Base-by-base conservation (phyloP, 2,329 filamentous ascomycete genomes). In the Cordyceps farinosa region DNA sequence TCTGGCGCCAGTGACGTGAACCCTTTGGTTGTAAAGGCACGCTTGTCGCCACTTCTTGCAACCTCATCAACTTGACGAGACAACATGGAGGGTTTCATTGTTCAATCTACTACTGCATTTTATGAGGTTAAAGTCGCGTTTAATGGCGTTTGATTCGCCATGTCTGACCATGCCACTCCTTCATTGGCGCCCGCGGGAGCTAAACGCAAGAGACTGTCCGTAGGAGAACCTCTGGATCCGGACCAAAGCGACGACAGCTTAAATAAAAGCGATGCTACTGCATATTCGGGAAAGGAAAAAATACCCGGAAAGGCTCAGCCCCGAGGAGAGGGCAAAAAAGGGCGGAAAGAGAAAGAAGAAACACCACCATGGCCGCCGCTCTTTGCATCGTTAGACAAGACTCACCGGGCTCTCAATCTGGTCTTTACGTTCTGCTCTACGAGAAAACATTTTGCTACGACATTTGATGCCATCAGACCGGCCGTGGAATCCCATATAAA, bases 361-460 rank as follows among this genome's bases (percentile, higher is more conserved):
- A 32, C 51, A 61, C 76, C 79, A 34, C 77, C 79, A 55, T 97
- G 94, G 92, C 92, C 93, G 0, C 82, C 85, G 1, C 80, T 84
- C 52, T 91, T 98, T 74, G 88, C 86, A 63, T 79, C 81, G 48
- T 82, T 98, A 9, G 87, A 89, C 32, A 87, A 88, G 73, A 90
- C 88, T 0, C 90, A 98, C 73, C 85, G 87, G 65, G 94, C 95
- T 1, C 78, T 99, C 65, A 99, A 97, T 69, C 78, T 98, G 1
- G 92, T 98, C 1, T 97, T 92, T 70, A 98, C 95, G 0, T 98
- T 99, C 72, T 96, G 92, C 78, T 95, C 88, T 72, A 94, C 94
- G 1, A 87, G 95, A 52, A 97, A 96, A 73, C 91, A 98, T 70
- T 83, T 98, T 34, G 88, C 91, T 0, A 98, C 95, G 0, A 97